Evolutionary conservation across 2,329 filamentous ascomycete genomes (phyloP).

Genomic region (Leptographium lundbergii): DNA sequence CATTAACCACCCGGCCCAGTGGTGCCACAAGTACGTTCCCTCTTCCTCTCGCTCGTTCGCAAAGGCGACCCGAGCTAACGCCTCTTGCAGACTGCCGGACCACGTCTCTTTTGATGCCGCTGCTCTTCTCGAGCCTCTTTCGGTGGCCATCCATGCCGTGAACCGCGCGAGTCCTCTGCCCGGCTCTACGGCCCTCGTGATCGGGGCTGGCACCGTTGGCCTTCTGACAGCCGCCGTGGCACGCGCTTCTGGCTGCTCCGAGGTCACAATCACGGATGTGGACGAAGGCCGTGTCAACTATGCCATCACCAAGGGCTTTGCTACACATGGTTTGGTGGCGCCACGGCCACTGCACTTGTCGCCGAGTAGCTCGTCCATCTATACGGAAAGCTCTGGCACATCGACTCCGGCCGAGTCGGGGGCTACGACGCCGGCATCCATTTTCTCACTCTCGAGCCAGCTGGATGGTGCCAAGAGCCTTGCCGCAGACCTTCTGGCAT

Average conservation of each 20-base stretch:
- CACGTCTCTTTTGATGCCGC: conserved; percentile 46
- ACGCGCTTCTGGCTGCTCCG: conserved; percentile 43
- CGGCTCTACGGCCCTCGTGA: conserved; percentile 45
- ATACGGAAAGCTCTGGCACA: conserved; percentile 31
- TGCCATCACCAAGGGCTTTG: conserved; percentile 44
- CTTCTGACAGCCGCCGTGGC: conserved; percentile 51
- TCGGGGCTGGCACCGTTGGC: conserved; percentile 53
- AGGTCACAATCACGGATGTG: conserved; percentile 48
- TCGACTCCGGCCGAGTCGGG: conserved; percentile 32
- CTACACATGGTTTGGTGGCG: conserved; percentile 45
- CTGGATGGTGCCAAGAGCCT: conserved; percentile 38
- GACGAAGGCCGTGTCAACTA: conserved; percentile 47
- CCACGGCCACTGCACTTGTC: conserved; percentile 29
- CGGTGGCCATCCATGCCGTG: conserved; percentile 48
- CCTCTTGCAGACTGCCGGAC: conserved; percentile 36
- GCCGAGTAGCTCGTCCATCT: conserved; percentile 30
- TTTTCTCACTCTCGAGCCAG: conserved; percentile 32
- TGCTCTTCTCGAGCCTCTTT: conserved; percentile 48
- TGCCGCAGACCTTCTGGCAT: conserved; percentile 35
- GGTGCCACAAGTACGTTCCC: conserved; percentile 45
- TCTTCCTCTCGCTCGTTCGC: neutral
- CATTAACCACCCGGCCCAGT: conserved; percentile 48
- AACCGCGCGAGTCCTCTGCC: conserved; percentile 40
- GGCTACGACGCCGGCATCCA: conserved; percentile 30
- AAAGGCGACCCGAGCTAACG: neutral